Evolutionary conservation across 495 filamentous ascomycete genomes (phyloP).

Genomic region (Aspergillus asperescens): DNA sequence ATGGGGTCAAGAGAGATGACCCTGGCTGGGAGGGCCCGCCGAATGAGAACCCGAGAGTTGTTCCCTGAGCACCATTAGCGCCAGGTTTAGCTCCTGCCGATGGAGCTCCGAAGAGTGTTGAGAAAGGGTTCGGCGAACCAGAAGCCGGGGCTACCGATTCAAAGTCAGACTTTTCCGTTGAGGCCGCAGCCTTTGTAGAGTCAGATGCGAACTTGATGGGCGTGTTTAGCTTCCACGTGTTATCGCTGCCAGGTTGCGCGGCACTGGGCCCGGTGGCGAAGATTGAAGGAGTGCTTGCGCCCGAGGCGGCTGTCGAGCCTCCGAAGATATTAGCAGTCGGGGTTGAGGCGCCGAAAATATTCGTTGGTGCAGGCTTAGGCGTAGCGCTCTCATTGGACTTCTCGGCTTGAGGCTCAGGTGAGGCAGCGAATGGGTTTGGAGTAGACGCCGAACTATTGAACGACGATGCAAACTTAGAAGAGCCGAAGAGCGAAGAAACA

Average conservation of each 20-base stretch:
- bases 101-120: slow-evolving; percentile 39
- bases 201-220: slow-evolving; percentile 13
- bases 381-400: slow-evolving; percentile 12
- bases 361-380: slow-evolving; percentile 17
- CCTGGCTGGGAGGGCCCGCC: slow-evolving; percentile 32
- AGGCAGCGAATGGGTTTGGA: slow-evolving; percentile 23
- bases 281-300: slow-evolving; percentile 20
- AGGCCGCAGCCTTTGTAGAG: slow-evolving; percentile 29
- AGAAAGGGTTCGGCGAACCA: slow-evolving; percentile 33
- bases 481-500: slow-evolving; percentile 20
- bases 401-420: slow-evolving; percentile 14
- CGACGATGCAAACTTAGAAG: slow-evolving; percentile 22
- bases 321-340: slow-evolving; percentile 16
- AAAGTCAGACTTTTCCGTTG: slow-evolving; percentile 22
- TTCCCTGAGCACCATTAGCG: slow-evolving; percentile 17
- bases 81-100: slow-evolving; percentile 28
- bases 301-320: slow-evolving; percentile 10
- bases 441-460: slow-evolving; percentile 24
- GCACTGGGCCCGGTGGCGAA: slow-evolving; percentile 12
- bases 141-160: slow-evolving; percentile 29
- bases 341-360: slow-evolving; percentile 25
- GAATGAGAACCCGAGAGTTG: slow-evolving; percentile 37
- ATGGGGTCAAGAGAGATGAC: slow-evolving; percentile 30
- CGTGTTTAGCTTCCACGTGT: slow-evolving; percentile 49
- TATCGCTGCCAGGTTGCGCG: slow-evolving; percentile 27